Percentiles rank a stretch among this genome's conserved stretches.
Conservation (phyloP, 495 filamentous ascomycete species). For the Thermochaetoides thermophila region DNA sequence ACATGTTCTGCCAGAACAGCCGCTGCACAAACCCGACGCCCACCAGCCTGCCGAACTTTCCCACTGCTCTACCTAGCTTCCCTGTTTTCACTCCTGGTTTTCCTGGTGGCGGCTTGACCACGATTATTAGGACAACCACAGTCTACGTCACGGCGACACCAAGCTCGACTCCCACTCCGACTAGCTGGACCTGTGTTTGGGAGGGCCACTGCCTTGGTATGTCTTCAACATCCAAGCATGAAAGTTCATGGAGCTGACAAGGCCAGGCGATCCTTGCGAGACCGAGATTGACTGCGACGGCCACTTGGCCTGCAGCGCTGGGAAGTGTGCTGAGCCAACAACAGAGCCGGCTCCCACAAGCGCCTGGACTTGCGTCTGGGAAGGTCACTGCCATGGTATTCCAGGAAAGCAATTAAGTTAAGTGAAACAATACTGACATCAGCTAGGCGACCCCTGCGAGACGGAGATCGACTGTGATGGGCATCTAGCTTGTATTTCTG, state of each 20-base stretch:
- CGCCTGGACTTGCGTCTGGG: constrained; percentile 5
- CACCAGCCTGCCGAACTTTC: no score
- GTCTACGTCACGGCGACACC: constrained; percentile 4
- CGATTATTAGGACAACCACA: constrained; percentile 1
- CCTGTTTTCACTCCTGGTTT: no score
- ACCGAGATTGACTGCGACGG: constrained; percentile 16
- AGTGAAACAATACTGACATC: no score
- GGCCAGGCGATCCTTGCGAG: constrained; percentile 7
- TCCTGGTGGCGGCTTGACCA: no score
- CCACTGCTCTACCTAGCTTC: no score
- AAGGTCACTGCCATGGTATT: constrained; percentile 8
- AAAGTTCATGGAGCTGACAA: no score
- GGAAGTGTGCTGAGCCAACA: constrained; percentile 8
- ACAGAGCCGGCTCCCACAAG: not conserved
- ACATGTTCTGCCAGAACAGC: constrained; percentile 6
- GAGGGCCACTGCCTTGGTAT: constrained; percentile 9
- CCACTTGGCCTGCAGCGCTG: constrained; percentile 5
- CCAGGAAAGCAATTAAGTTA: not conserved
- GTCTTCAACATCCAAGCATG: not conserved
- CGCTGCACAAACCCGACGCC: constrained; percentile 8
- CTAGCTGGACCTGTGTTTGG: constrained; percentile 9
- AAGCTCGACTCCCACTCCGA: not conserved
- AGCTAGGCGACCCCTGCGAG: constrained; percentile 8
- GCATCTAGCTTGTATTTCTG: constrained; percentile 5
- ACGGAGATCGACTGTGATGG: constrained; percentile 15